Evolutionary conservation across 2,329 filamentous ascomycete species (phyloP).

Genomic region (Rhynchosporium secalis): DNA sequence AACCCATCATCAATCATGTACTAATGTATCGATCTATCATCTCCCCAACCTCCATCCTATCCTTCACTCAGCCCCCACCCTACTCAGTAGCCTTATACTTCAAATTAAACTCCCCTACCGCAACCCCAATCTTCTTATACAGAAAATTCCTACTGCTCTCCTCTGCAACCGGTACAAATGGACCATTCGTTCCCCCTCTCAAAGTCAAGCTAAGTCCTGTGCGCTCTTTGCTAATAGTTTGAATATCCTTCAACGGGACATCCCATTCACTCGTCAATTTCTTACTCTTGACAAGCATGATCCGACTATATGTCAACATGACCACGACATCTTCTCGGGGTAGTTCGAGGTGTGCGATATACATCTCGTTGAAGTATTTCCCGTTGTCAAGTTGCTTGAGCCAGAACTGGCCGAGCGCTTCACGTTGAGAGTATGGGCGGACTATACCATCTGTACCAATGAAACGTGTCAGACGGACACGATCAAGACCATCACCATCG

Average conservation of each 20-base stretch:
- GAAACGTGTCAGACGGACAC: conserved; percentile 89
- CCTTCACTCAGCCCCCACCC: conserved; percentile 33
- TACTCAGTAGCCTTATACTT: conserved; percentile 46
- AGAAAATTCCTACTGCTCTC: conserved; percentile 69
- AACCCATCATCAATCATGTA: conserved; percentile 4
- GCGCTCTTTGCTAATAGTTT: conserved; percentile 95
- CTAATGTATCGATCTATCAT: neutral
- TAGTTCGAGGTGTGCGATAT: conserved; percentile 94
- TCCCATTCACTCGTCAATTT: conserved; percentile 92
- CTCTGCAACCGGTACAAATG: conserved; percentile 91
- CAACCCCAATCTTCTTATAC: conserved; percentile 65
- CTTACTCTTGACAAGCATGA: conserved; percentile 86
- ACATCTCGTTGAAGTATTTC: conserved; percentile 95
- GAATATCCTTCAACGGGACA: conserved; percentile 89
- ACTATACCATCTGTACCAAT: conserved; percentile 92
- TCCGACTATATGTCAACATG: conserved; percentile 83
- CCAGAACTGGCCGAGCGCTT: conserved; percentile 97
- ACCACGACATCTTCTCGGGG: conserved; percentile 85
- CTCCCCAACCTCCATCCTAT: neutral
- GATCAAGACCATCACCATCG: conserved; percentile 89
- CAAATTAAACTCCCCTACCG: conserved; percentile 67
- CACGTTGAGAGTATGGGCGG: conserved; percentile 88
- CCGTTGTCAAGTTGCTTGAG: conserved; percentile 97
- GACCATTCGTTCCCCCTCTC: conserved; percentile 88
- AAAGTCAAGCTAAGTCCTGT: conserved; percentile 88